Evolutionary conservation across 169 alveolate genomes (phyloP), one percentile per base, ranked within the genome.

Genomic region (Plasmodium reichenowi): DNA sequence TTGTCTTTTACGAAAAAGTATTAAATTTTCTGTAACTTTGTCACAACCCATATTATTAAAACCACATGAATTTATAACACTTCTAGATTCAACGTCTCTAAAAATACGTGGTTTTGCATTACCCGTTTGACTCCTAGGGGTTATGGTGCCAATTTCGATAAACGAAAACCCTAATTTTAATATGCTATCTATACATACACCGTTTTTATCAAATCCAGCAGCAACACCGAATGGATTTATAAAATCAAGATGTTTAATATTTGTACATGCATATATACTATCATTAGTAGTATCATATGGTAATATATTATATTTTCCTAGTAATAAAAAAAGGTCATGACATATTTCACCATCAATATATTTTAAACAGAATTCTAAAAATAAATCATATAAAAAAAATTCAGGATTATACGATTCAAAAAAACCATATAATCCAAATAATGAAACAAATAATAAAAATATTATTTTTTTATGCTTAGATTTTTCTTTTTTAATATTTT

Each of bases 121-220:
- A 10, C 98, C 98, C 8, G 88, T 93, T 63, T 96, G 98, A 0
- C 97, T 95, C 59, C 76, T 73, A 1, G 97, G 98, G 22, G 96
- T 92, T 13, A 96, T 92, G 3, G 97, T 88, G 7, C 98, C 98
- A 3, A 96, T 92, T 80, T 96, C 98, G 12, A 96, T 93, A 91
- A 95, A 96, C 32, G 97, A 96, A 70, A 95, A 96, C 9, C 98
- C 98, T 70, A 96, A 85, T 60, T 96, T 94, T 32, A 76, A 64
- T n/a, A 93, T 64, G 13, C 52, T 10, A 58, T 72, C 88, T 13
- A 96, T 95, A 20, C 93, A 96, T 76, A 93, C 95, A 12, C 95
- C 96, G 29, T 96, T 89, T 62, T 96, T 96, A 80, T 96, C 98
- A 74, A 93, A 96, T 0, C 98, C 98, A 0, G 98, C 98, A 12